Base-by-base conservation (phyloP, 2,329 filamentous ascomycete species). In the Apiospora pterosperma region DNA sequence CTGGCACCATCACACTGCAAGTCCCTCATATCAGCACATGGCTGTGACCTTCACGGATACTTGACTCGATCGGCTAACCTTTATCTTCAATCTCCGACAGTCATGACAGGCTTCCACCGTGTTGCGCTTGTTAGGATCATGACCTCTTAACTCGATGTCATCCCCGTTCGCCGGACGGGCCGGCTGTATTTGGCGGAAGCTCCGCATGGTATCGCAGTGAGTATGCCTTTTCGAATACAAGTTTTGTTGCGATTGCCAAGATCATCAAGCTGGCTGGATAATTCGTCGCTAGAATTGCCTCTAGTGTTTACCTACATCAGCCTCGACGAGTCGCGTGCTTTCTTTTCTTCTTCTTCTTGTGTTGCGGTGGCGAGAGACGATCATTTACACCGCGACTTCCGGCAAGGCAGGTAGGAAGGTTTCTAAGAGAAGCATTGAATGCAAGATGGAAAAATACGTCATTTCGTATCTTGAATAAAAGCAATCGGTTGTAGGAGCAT, bases 1-100 rank as follows among this genome's bases (percentile, higher is more conserved):
- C 75, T 72, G 19, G 55, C 68, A 10, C 74, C 75, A 65, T 76
- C 74, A 55, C 75, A 77, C 75, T 76, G 62, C 25, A 36, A 5
- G 61, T 19, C 12, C 23, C 21, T 31, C 3, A 3, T 21, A 36
- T 62, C 21, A 52, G 42, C 10, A n/a, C 19, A 31, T 34, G 12
- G 28, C 16, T 23, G 19, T 12, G n/a, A 42, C 28, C 25, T 4
- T 23, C 19, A 25, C 6, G 42, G 19, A 42, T 11, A 10, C 10
- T 42, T 3, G n/a, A 23, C 4, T 12, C n/a, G 28, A 23, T 41
- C 14, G 23, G 16, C 36, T 25, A 39, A 62, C 63, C 39, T 65
- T 65, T 39, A 60, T 62, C 55, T 62, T 62, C 16, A 62, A 48
- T 28, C 52, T 28, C 16, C 63, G 48, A 23, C 63, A 65, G 19